phyloP scores from a whole-genome alignment of 495 filamentous ascomycete species.

The Patellaria atrata region DNA sequence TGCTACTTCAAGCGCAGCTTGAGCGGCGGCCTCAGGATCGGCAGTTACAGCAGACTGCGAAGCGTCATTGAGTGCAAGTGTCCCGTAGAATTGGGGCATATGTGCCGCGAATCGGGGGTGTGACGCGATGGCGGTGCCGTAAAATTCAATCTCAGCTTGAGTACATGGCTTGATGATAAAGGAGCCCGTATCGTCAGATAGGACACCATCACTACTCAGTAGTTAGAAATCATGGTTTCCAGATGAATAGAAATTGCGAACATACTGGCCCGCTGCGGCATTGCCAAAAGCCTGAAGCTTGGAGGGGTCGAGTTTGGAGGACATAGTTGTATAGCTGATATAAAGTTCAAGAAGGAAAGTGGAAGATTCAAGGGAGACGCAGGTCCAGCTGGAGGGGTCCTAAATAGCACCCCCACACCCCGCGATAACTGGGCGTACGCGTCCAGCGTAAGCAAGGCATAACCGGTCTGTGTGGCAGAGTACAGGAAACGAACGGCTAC shows the following conservation, averaged over 20 bases:
- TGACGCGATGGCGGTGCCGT: constrained; percentile 51
- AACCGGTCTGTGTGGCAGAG: no score
- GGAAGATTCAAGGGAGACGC: no score
- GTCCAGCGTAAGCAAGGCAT: no score
- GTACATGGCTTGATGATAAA: constrained; percentile 95
- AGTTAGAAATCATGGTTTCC: constrained; percentile 3
- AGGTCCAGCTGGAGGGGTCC: no score
- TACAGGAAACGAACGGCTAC: no score
- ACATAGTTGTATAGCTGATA: constrained; percentile 5
- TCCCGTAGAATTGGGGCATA: constrained; percentile 79
- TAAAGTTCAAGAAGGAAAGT: no score
- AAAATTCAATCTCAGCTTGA: constrained; percentile 74
- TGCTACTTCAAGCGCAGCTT: constrained; percentile 4
- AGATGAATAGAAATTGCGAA: constrained; percentile 16
- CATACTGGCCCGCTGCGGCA: constrained; percentile 91
- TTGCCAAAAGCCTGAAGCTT: constrained; percentile 55
- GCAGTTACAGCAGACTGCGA: not conserved
- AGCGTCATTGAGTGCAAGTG: constrained; percentile 37
- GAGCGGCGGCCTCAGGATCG: constrained; percentile 3
- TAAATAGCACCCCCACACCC: no score
- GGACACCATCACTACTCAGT: constrained; percentile 64
- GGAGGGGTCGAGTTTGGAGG: constrained; percentile 22
- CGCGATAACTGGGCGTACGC: no score
- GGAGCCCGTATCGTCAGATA: constrained; percentile 69
- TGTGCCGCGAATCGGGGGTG: constrained; percentile 61